A percentile compares a stretch with the other conserved stretches of the same genome.
Evolutionary conservation across 805 yeast genomes (phyloP).

Genomic region (Torulaspora delbrueckii): DNA sequence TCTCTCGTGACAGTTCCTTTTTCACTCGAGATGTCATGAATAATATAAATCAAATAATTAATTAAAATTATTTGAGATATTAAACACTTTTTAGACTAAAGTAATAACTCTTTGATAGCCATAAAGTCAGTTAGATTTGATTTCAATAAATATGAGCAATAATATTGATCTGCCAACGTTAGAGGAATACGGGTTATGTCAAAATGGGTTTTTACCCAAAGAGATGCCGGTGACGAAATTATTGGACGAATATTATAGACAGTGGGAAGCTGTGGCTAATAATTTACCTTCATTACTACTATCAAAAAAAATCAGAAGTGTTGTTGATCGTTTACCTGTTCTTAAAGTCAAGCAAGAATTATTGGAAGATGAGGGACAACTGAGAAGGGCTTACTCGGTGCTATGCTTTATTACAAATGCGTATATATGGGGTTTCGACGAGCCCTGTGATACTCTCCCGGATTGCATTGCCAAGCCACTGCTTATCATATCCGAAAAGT

Average conservation of each 20-base stretch:
- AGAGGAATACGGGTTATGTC: conserved; percentile 65
- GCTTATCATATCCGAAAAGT: conserved; percentile 47
- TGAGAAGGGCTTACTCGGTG: conserved; percentile 75
- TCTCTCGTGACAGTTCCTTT: background rate
- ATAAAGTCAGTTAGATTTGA: background rate
- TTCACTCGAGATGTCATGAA: background rate
- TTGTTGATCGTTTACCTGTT: conserved; percentile 62
- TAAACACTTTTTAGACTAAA: background rate
- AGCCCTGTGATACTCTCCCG: conserved; percentile 62
- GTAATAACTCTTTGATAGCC: background rate
- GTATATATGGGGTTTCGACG: conserved; percentile 78
- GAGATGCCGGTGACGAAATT: conserved; percentile 56
- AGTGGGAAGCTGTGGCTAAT: conserved; percentile 71
- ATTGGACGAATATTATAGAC: conserved; percentile 56
- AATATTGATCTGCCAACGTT: conserved; percentile 43
- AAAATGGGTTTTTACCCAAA: conserved; percentile 73
- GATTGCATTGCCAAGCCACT: conserved; percentile 66
- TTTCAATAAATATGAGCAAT: conserved; percentile 9
- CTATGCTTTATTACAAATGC: conserved; percentile 82
- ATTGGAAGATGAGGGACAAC: conserved; percentile 41
- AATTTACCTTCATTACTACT: conserved; percentile 71
- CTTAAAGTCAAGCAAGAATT: conserved; percentile 46
- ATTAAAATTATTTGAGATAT: too few relatives aligned
- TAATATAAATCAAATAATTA: too few relatives aligned
- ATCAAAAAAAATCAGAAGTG: conserved; percentile 53